Evolutionary conservation across 2,329 filamentous ascomycete genomes (phyloP), one percentile per base, ranked within the genome.

Genomic region (Aspergillus sp.): DNA sequence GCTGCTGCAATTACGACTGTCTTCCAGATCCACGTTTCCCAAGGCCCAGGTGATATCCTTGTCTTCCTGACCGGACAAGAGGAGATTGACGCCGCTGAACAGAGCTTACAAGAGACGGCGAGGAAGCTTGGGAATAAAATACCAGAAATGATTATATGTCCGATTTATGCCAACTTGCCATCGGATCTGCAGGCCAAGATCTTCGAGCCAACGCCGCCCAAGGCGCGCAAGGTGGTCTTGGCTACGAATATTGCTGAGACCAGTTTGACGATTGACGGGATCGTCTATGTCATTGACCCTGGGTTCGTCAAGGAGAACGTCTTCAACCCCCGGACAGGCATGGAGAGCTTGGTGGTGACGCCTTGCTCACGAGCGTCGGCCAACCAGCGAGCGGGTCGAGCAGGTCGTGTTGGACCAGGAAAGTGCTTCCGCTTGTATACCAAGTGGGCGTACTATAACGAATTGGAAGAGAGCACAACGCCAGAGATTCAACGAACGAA

Each of bases 241-340:
- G 93, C 94, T 0, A 98, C 95, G 2, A 99, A 99, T 73, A 98
- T 99, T 76, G 95, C 95, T 2, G 95, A 99, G 76, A 99, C 95
- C 0, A 93, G 89, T 81, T 80, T 99, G 72, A 99, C 95, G 0
- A 97, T 99, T 61, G 93, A 98, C 74, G 94, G 93, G 17, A 96
- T 98, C 62, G 91, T 94, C 8, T 97, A 96, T 74, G 95, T 98
- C 41, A 96, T 98, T 62, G 95, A 99, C 69, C 91, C 91, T 0
- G 95, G 95, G 0, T 96, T 96, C 66, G 92, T 95, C 65, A 99
- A 99, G 76, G 92, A 98, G 73, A 97, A 97, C 68, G 86, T 93
- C 1, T 98, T 94, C 80, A 96, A 97, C 65, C 90, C 93, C 0
- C 87, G 90, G 1, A 96, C 92, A 0, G 93, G 93, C 59, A 96